phyloP scores from a whole-genome alignment of 2,329 filamentous ascomycete genomes.

The Colletotrichum musicola region DNA sequence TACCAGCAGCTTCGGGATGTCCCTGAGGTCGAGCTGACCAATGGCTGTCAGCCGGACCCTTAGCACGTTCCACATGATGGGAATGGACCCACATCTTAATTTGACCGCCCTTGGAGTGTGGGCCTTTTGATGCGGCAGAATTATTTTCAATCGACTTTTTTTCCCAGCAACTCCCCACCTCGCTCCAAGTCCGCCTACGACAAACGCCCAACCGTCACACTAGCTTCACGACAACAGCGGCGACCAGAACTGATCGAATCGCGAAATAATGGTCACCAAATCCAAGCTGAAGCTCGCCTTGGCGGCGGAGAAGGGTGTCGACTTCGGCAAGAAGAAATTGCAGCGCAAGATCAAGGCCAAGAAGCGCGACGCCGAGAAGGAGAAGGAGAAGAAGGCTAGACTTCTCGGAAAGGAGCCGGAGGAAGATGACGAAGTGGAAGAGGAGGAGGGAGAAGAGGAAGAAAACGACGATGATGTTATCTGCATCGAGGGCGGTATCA shows the following conservation, averaged over 20 bases:
- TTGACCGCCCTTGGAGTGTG: slow-evolving; percentile 16
- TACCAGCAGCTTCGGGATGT: neutral
- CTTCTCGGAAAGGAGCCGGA: slow-evolving; percentile 40
- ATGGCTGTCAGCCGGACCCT: slow-evolving; percentile 2
- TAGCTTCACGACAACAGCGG: slow-evolving; percentile 14
- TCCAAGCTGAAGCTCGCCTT: slow-evolving; percentile 67
- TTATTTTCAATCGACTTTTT: slow-evolving; percentile 33
- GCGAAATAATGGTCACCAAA: slow-evolving; percentile 55
- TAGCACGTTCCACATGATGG: neutral
- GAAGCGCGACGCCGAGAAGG: slow-evolving; percentile 52
- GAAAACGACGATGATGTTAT: slow-evolving; percentile 44
- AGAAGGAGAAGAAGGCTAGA: slow-evolving; percentile 47
- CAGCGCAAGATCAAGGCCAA: slow-evolving; percentile 61
- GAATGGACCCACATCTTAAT: neutral
- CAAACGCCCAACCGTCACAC: neutral
- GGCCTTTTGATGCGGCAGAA: slow-evolving; percentile 32
- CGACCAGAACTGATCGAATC: slow-evolving; percentile 23
- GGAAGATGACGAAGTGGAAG: slow-evolving; percentile 43
- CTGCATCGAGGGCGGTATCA: slow-evolving; percentile 48
- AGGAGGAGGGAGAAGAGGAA: slow-evolving; percentile 44
- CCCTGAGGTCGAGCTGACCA: neutral
- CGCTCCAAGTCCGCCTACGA: neutral
- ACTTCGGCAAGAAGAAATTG: slow-evolving; percentile 65
- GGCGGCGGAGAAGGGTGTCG: slow-evolving; percentile 65
- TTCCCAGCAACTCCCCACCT: slow-evolving; percentile 20